phyloP scores from a whole-genome alignment of 352 stramenopile species.

The Thalassiosira exigua region DNA sequence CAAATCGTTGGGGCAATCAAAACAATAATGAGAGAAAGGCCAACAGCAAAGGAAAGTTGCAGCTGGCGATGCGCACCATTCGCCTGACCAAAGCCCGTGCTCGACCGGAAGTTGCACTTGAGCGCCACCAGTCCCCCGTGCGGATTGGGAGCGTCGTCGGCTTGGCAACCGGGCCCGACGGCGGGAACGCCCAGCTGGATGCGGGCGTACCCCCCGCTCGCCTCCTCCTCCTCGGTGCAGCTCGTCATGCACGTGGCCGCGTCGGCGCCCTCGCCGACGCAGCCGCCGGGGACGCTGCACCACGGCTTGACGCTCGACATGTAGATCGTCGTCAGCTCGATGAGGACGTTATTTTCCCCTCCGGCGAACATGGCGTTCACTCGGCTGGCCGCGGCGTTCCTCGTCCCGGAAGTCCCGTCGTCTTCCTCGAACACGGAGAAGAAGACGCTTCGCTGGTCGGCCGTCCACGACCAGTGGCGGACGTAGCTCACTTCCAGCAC shows the following conservation, averaged over 20 bases:
- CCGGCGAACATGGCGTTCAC: constrained; percentile 22
- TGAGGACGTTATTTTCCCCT: neutral
- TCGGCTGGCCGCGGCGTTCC: neutral
- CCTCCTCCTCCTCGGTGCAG: too few relatives aligned
- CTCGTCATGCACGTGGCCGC: neutral
- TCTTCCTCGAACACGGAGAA: constrained; percentile 18
- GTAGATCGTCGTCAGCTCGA: neutral
- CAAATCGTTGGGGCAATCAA: too few relatives aligned
- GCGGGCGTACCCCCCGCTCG: neutral
- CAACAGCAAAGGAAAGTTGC: neutral
- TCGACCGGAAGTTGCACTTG: neutral
- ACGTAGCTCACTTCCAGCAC: constrained; percentile 7
- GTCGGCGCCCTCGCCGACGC: neutral
- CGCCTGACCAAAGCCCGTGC: neutral
- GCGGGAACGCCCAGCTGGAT: neutral
- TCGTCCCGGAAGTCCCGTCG: neutral
- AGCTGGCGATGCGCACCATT: neutral
- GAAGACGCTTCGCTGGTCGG: neutral
- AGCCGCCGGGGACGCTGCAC: neutral
- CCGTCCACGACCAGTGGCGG: neutral
- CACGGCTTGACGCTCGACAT: constrained; percentile 11
- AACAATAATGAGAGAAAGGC: too few relatives aligned
- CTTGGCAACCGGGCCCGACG: neutral
- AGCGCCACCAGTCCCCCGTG: constrained; percentile 1
- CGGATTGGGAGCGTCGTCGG: neutral